These are phyloP conservation scores for Trichocladium uniseriatum DNA, from an alignment of 495 filamentous ascomycete genomes.

Conservation along the genomic window DNA sequence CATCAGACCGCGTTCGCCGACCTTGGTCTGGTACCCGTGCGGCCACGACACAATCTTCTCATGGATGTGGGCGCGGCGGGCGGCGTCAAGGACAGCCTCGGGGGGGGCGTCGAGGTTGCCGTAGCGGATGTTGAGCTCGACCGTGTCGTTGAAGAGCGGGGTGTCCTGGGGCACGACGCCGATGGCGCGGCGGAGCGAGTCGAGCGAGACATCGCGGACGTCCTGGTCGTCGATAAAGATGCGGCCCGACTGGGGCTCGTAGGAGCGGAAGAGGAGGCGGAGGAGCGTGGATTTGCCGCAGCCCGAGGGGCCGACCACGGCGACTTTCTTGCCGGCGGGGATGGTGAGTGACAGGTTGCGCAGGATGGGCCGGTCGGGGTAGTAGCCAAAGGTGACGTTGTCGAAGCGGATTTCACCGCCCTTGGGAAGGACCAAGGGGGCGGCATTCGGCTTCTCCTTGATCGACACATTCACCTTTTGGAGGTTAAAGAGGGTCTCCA, in stretches of 20 bases:
- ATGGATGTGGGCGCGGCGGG: slow-evolving; percentile 73
- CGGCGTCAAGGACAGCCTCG: slow-evolving; percentile 65
- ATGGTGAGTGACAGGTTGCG: slow-evolving; percentile 78
- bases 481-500: slow-evolving; percentile 98
- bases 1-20: slow-evolving; percentile 97
- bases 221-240: slow-evolving; percentile 94
- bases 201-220: slow-evolving; percentile 68
- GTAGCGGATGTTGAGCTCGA: slow-evolving; percentile 92
- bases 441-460: slow-evolving; percentile 63
- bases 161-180: slow-evolving; percentile 98
- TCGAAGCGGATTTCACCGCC: slow-evolving; percentile 90
- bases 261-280: slow-evolving; percentile 84
- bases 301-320: slow-evolving; percentile 88
- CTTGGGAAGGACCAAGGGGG: slow-evolving; percentile 56
- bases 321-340: slow-evolving; percentile 90
- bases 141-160: slow-evolving; percentile 90
- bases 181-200: slow-evolving; percentile 76
- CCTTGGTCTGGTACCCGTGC: slow-evolving; percentile 82
- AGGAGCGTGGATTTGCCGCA: slow-evolving; percentile 95
- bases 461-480: slow-evolving; percentile 93
- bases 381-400: slow-evolving; percentile 91
- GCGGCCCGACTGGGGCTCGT: slow-evolving; percentile 78
- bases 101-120: slow-evolving; percentile 72
- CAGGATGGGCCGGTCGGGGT: slow-evolving; percentile 77
- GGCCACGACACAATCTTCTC: slow-evolving; percentile 70